Conservation (phyloP, 371 early-diverging fungal genomes). For the Mucor velutinosus region DNA sequence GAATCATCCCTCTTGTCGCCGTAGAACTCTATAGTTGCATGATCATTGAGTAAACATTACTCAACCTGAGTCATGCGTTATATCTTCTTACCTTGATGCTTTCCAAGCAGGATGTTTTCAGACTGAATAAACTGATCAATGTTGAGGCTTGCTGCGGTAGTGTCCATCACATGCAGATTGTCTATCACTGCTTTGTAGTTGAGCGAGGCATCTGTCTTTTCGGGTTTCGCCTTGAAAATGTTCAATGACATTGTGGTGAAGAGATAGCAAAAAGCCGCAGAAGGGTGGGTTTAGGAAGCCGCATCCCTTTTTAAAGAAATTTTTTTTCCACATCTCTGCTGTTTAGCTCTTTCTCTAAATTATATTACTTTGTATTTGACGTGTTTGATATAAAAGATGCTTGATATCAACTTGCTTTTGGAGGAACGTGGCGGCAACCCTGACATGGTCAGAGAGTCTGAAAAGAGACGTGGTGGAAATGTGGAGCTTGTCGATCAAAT, state of each 20-base stretch:
- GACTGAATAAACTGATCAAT: constrained; percentile 4
- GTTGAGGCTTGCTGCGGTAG: not conserved
- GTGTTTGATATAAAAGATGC: constrained; percentile 46
- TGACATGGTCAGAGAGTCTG: constrained; percentile 90
- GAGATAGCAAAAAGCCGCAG: constrained; percentile 1
- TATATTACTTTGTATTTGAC: constrained; percentile 7
- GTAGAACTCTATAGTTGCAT: not conserved
- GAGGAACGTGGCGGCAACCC: constrained; percentile 96
- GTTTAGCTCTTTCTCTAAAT: not conserved
- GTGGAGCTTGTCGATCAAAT: constrained; percentile 92
- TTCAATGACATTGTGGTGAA: constrained; percentile 6
- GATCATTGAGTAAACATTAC: not conserved
- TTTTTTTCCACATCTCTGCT: constrained; percentile 7
- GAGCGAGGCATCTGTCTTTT: constrained; percentile 10
- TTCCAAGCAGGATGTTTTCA: not conserved
- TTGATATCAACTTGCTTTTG: constrained; percentile 92
- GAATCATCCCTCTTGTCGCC: not conserved
- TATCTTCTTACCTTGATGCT: constrained; percentile 6
- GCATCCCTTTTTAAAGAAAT: constrained; percentile 6
- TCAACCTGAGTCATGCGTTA: not conserved
- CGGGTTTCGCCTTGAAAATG: not conserved
- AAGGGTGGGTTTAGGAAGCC: not conserved
- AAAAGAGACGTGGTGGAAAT: constrained; percentile 84
- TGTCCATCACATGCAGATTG: not conserved
- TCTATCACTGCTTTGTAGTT: not conserved